These are phyloP conservation scores for Colletotrichum salicis DNA, from an alignment of 2,329 filamentous ascomycete species.

Conservation along the genomic window DNA sequence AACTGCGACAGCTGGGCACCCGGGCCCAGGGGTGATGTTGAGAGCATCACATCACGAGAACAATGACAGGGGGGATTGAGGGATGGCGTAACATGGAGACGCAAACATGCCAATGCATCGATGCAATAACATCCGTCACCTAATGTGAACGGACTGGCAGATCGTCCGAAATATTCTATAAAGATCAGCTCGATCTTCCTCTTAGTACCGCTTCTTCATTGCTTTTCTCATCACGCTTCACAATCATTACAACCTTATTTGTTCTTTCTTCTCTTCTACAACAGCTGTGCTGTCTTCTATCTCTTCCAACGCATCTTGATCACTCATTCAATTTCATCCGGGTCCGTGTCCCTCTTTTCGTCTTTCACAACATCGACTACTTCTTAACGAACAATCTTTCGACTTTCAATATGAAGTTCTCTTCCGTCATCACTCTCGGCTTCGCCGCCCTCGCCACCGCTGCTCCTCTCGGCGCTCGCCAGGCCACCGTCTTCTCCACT, in stretches of 20 bases:
- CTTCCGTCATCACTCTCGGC: slow-evolving; percentile 41
- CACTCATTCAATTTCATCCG: slow-evolving; percentile 28
- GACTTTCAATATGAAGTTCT: slow-evolving; percentile 48
- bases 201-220: neutral
- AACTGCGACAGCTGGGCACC: slow-evolving; percentile 6
- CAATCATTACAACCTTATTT: slow-evolving; percentile 29
- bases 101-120: slow-evolving; percentile 13
- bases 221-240: slow-evolving; percentile 30
- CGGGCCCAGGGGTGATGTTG: neutral
- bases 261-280: slow-evolving; percentile 26
- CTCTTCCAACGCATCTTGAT: slow-evolving; percentile 33
- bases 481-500: slow-evolving; percentile 44
- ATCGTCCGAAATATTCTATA: slow-evolving; percentile 29
- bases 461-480: slow-evolving; percentile 42
- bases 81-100: slow-evolving; percentile 1
- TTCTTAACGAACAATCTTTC: neutral
- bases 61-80: neutral
- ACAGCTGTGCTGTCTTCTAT: slow-evolving; percentile 35
- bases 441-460: slow-evolving; percentile 43
- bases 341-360: slow-evolving; percentile 33
- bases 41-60: slow-evolving; percentile 14
- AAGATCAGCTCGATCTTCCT: slow-evolving; percentile 32
- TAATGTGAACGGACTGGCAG: slow-evolving; percentile 9
- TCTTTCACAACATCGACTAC: neutral
- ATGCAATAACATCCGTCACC: neutral